phyloP scores from a whole-genome alignment of 2,329 filamentous ascomycete genomes.

The Diaporthe sp. region DNA sequence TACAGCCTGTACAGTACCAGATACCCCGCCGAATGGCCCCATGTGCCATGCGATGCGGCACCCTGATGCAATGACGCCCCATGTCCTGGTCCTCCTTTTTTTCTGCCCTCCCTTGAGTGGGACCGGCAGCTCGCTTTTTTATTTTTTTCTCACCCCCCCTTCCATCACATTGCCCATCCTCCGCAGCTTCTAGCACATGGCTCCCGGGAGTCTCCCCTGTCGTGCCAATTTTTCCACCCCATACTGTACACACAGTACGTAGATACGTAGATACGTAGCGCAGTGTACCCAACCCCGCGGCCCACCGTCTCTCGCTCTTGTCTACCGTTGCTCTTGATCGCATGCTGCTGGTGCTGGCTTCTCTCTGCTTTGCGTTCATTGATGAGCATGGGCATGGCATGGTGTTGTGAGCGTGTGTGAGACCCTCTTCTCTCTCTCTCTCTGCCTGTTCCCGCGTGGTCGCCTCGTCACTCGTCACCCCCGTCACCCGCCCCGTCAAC shows the following conservation, averaged over 20 bases:
- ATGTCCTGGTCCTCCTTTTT: constrained; percentile 27
- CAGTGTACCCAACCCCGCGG: constrained; percentile 12
- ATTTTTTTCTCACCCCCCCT: constrained; percentile 31
- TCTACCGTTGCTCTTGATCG: not conserved
- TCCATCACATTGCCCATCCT: constrained; percentile 30
- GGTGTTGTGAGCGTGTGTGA: constrained; percentile 27
- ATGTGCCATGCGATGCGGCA: constrained; percentile 38
- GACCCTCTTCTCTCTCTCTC: not conserved
- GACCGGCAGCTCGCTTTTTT: constrained; percentile 31
- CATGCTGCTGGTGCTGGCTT: constrained; percentile 8
- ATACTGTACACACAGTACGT: constrained; percentile 21
- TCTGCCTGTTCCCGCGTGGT: constrained; percentile 34
- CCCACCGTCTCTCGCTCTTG: not conserved
- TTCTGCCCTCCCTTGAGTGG: constrained; percentile 17
- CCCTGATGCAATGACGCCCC: constrained; percentile 27
- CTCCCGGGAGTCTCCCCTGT: constrained; percentile 41
- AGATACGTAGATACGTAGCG: not conserved
- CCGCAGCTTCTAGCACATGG: constrained; percentile 43
- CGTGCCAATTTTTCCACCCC: constrained; percentile 40
- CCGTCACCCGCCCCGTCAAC: constrained; percentile 19
- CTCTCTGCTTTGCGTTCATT: constrained; percentile 3
- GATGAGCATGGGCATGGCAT: constrained; percentile 32
- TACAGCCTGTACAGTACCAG: not conserved
- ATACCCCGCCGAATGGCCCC: constrained; percentile 30
- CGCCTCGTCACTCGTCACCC: constrained; percentile 34